phyloP scores from a whole-genome alignment of 106 monocot genomes.

The Dendrobium officinale region DNA sequence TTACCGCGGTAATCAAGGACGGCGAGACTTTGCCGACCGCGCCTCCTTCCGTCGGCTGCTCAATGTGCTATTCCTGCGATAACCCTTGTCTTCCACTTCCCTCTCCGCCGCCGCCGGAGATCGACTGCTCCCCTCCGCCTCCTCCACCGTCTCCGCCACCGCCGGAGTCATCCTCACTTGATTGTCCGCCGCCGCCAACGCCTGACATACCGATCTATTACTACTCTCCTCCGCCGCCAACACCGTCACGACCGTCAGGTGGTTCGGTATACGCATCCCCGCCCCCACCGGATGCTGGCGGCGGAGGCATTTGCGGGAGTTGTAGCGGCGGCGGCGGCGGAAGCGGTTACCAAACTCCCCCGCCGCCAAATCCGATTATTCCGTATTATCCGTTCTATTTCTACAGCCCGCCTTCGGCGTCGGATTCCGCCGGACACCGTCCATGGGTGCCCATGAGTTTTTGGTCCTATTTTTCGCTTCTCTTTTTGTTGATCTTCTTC shows the following conservation, averaged over 20 bases:
- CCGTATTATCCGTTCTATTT: conserved; percentile 22
- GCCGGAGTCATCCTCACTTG: conserved; percentile 7
- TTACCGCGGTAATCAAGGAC: not conserved
- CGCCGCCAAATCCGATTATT: conserved; percentile 23
- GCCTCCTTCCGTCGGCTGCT: conserved; percentile 6
- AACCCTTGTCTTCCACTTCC: conserved; percentile 21
- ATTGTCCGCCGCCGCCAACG: conserved; percentile 20
- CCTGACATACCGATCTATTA: conserved; percentile 7
- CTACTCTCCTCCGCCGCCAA: conserved; percentile 13
- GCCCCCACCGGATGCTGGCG: conserved; percentile 6
- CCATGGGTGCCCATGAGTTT: not conserved
- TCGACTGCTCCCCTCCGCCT: conserved; percentile 37
- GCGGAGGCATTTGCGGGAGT: no score
- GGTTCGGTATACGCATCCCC: not conserved
- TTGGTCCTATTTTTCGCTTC: not conserved
- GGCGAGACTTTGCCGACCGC: not conserved
- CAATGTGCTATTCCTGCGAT: conserved; percentile 21
- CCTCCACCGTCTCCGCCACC: conserved; percentile 30
- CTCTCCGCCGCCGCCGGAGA: conserved; percentile 17
- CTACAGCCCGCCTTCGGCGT: conserved; percentile 10
- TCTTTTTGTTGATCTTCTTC: not conserved
- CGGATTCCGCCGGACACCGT: not conserved
- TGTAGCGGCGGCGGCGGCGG: not conserved
- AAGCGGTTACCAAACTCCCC: conserved; percentile 7
- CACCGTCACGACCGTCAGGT: not conserved